Conservation (phyloP, 1,284 basidiomycete species). For the Puccinia sorghi region DNA sequence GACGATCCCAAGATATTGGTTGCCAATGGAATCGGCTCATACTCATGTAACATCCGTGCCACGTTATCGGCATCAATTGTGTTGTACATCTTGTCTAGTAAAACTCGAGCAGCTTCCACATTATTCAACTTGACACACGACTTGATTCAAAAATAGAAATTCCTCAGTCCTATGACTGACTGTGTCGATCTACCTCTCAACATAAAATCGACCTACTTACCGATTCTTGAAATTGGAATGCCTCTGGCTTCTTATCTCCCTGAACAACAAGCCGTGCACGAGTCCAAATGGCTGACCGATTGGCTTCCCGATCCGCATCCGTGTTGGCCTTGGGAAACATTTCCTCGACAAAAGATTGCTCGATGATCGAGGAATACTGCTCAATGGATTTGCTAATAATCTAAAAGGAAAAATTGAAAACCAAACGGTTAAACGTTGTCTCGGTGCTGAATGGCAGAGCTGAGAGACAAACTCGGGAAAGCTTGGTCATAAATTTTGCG, state of each 20-base stretch:
- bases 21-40: slow-evolving; percentile 58
- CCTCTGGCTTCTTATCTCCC: slow-evolving; percentile 84
- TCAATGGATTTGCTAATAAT: slow-evolving; percentile 88
- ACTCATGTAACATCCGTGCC: slow-evolving; percentile 65
- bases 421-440: not conserved
- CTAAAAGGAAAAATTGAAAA: slow-evolving; percentile 60
- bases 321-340: slow-evolving; percentile 84
- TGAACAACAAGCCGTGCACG: slow-evolving; percentile 74
- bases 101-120: slow-evolving; percentile 82
- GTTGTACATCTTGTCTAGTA: slow-evolving; percentile 90
- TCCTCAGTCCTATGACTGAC: not conserved
- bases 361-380: slow-evolving; percentile 83
- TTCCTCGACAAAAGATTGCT: slow-evolving; percentile 85
- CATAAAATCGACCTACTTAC: slow-evolving; percentile 57
- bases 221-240: slow-evolving; percentile 85
- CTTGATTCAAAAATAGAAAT: slow-evolving; percentile 57
- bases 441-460: not conserved
- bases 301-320: slow-evolving; percentile 60
- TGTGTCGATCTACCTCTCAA: not conserved
- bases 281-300: slow-evolving; percentile 83
- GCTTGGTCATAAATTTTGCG: slow-evolving; percentile 81
- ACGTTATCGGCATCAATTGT: slow-evolving; percentile 88
- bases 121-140: slow-evolving; percentile 98
- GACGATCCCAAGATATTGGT: slow-evolving; percentile 58
- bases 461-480: slow-evolving; percentile 70